phyloP scores from a whole-genome alignment of 1,284 basidiomycete species.

The Ustilago sp. region DNA sequence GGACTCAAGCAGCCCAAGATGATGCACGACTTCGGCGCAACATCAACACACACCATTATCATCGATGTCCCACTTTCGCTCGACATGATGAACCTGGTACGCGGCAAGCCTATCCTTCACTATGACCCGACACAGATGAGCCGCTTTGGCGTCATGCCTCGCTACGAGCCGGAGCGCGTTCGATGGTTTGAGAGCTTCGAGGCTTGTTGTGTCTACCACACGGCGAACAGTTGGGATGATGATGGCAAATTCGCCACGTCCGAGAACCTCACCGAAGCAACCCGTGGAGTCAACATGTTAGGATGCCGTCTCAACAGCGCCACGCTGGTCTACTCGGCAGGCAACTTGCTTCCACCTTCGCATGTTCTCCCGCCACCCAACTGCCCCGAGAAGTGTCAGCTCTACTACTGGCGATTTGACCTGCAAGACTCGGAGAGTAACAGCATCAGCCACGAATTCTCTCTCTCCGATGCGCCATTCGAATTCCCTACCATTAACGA shows the following conservation, averaged over 20 bases:
- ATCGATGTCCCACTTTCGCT: constrained; percentile 73
- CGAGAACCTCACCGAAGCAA: not conserved
- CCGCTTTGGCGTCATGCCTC: constrained; percentile 72
- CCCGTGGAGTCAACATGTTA: constrained; percentile 69
- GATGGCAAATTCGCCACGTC: constrained; percentile 50
- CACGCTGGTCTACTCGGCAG: constrained; percentile 72
- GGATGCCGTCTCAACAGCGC: constrained; percentile 72
- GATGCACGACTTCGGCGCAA: constrained; percentile 73
- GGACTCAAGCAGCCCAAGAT: constrained; percentile 69
- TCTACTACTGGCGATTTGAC: constrained; percentile 72
- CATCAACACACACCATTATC: constrained; percentile 70
- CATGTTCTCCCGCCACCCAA: constrained; percentile 64
- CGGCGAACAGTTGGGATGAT: constrained; percentile 72
- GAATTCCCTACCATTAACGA: constrained; percentile 72
- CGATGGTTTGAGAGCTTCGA: constrained; percentile 70
- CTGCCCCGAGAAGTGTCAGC: constrained; percentile 71
- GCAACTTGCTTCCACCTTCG: constrained; percentile 69
- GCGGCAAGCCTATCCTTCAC: constrained; percentile 71
- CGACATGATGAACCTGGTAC: constrained; percentile 71
- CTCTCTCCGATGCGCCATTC: constrained; percentile 72
- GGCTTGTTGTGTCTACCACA: constrained; percentile 73
- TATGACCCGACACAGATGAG: constrained; percentile 70
- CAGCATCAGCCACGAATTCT: constrained; percentile 70
- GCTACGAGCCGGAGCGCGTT: constrained; percentile 67
- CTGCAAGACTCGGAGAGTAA: constrained; percentile 16